Evolutionary conservation across 2,329 filamentous ascomycete genomes (phyloP).

Genomic region (Ascochyta lentis): DNA sequence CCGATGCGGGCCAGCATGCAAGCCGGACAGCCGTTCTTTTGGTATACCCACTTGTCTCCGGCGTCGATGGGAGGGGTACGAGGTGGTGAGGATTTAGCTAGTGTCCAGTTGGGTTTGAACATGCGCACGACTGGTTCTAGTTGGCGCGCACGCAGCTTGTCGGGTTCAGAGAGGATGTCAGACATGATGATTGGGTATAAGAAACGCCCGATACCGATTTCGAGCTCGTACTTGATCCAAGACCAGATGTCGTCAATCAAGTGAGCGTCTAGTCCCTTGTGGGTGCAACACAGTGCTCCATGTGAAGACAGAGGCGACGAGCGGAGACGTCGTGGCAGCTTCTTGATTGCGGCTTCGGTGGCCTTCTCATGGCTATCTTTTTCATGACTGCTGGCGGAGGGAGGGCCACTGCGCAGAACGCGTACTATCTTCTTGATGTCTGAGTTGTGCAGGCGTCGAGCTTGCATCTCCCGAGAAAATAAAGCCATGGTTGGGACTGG

Average conservation of each 20-base stretch:
- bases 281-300: slow-evolving; percentile 30
- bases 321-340: slow-evolving; percentile 33
- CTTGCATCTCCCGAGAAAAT: slow-evolving; percentile 20
- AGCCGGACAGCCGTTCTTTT: slow-evolving; percentile 33
- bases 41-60: slow-evolving; percentile 28
- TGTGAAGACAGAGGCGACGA: slow-evolving; percentile 21
- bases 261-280: slow-evolving; percentile 30
- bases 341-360: slow-evolving; percentile 24
- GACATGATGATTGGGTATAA: slow-evolving; percentile 36
- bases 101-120: slow-evolving; percentile 29
- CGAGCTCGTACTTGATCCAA: slow-evolving; percentile 34
- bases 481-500: slow-evolving; percentile 7
- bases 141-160: slow-evolving; percentile 29
- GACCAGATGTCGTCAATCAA: slow-evolving; percentile 33
- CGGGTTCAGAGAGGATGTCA: slow-evolving; percentile 17
- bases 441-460: slow-evolving; percentile 24
- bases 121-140: slow-evolving; percentile 41
- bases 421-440: slow-evolving; percentile 36
- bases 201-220: slow-evolving; percentile 31
- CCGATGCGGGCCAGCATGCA: slow-evolving; percentile 43
- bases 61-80: slow-evolving; percentile 24
- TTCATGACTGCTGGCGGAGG: slow-evolving; percentile 1
- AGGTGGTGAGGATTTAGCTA: slow-evolving; percentile 21
- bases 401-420: slow-evolving; percentile 24
- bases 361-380: slow-evolving; percentile 9